Conservation (phyloP, 2,329 filamentous ascomycete genomes). For the Byssoonygena ceratinophila region DNA sequence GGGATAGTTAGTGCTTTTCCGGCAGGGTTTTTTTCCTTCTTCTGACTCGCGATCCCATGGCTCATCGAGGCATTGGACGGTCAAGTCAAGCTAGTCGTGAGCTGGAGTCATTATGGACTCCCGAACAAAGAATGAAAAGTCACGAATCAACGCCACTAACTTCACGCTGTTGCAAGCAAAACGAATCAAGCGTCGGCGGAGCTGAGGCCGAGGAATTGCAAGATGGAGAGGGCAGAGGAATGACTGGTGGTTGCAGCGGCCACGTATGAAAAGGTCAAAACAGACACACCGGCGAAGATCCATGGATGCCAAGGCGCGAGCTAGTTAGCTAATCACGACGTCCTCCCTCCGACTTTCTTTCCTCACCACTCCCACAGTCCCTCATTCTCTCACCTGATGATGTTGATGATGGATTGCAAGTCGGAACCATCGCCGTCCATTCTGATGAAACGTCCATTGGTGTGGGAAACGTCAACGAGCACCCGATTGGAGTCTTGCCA, state of each 20-base stretch:
- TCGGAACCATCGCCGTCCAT: too few relatives aligned
- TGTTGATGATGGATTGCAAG: too few relatives aligned
- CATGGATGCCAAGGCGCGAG: constrained; percentile 9
- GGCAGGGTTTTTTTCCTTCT: constrained; percentile 3
- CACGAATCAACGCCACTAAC: constrained; percentile 11
- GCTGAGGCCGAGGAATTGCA: constrained; percentile 11
- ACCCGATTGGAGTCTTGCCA: too few relatives aligned
- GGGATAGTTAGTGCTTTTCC: constrained; percentile 1
- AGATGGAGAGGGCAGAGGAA: constrained; percentile 8
- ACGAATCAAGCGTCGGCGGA: constrained; percentile 10
- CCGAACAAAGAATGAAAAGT: constrained; percentile 3
- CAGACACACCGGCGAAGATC: constrained; percentile 14
- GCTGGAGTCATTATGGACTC: neutral
- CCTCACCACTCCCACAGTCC: neutral
- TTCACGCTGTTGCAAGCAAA: neutral
- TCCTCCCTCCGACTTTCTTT: neutral
- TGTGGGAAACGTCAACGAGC: too few relatives aligned
- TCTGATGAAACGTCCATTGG: too few relatives aligned
- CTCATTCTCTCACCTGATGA: neutral
- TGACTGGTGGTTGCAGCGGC: constrained; percentile 19
- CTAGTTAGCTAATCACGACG: neutral
- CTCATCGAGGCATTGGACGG: neutral
- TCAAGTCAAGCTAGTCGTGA: neutral
- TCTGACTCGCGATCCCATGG: neutral
- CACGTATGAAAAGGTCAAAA: constrained; percentile 19